Evolutionary conservation across 2,329 filamentous ascomycete species (phyloP), one percentile per base, ranked within the genome.

Genomic region (Stachybotrys chartarum): DNA sequence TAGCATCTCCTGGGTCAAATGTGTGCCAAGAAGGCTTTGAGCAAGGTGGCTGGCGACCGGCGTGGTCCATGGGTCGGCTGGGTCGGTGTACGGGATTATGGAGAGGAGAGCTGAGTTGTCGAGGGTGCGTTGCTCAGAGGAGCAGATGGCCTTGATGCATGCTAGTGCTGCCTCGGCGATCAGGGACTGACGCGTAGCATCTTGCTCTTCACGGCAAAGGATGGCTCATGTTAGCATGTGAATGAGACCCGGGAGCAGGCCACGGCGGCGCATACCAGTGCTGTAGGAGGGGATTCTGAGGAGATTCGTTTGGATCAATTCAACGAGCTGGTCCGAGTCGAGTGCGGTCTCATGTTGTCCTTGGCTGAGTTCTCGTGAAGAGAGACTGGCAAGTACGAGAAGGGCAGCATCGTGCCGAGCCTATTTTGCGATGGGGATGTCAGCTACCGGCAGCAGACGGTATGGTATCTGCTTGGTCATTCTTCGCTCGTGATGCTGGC

Each of bases 21-120:
- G 64, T 1, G 58, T 18, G 1, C 63, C 48, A 5, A 80, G 58
- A 1, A 79, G 58, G 2, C 51, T 44, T 0, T 46, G 45, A 1
- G 78, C 72, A 1, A 62, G 52, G 0, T 52, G n/a, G 6, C 68
- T 63, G 1, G 72, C 65, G 3, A 61, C 52, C 1, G 55, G 16
- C 1, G 71, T 74, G 5, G 72, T 72, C 76, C 75, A 78, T n/a
- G 64, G 56, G 39, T 72, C 69, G 4, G 50, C 49, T 6, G 58
- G 12, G 48, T 73, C 60, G 12, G 67, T 70, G 51, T 69, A 66
- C 3, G 71, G 64, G 16, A 67, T 61, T 12, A 73, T 39, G 39
- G 60, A 61, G 24, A 75, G 54, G 5, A 77, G 64, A 32, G 58
- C 55, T 46, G 54, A 49, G 17, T 59, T 59, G 10, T 62, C 56